phyloP scores from a whole-genome alignment of 2,329 filamentous ascomycete genomes.

The Alternaria burnsii region DNA sequence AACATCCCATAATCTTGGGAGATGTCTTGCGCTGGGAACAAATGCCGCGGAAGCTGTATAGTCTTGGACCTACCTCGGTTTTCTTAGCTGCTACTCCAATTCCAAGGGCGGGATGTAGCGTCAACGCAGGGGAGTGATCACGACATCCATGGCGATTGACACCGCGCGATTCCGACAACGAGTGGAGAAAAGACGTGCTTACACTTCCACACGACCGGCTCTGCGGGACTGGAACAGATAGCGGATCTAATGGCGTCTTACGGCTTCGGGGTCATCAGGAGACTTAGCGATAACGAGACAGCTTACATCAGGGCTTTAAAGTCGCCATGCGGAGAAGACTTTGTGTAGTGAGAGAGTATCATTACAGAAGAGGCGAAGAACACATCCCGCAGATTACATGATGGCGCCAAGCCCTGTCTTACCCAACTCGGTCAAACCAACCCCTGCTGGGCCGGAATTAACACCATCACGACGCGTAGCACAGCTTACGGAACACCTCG shows the following conservation, averaged over 20 bases:
- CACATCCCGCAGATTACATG: constrained; percentile 11
- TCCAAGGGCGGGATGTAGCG: constrained; percentile 64
- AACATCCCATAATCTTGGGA: not conserved
- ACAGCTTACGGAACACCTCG: constrained; percentile 33
- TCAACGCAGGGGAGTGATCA: constrained; percentile 21
- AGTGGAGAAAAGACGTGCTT: constrained; percentile 47
- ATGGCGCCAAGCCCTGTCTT: constrained; percentile 30
- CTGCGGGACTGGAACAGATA: constrained; percentile 17
- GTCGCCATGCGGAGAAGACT: not conserved
- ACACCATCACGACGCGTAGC: constrained; percentile 35
- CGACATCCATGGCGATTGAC: constrained; percentile 14
- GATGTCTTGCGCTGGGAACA: not conserved
- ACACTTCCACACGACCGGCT: constrained; percentile 9
- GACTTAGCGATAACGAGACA: not conserved
- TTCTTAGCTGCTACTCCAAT: constrained; percentile 62
- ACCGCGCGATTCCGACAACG: constrained; percentile 33
- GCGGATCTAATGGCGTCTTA: not conserved
- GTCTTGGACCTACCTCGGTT: not conserved
- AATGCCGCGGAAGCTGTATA: not conserved
- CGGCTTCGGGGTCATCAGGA: not conserved
- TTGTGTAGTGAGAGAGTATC: not conserved
- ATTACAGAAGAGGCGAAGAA: not conserved
- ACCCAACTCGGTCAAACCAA: constrained; percentile 21
- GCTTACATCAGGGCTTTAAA: constrained; percentile 1
- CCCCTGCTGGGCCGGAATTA: constrained; percentile 19